Evolutionary conservation across 2,329 filamentous ascomycete genomes (phyloP), one percentile per base, ranked within the genome.

Genomic region (Trichoderma sp.): DNA sequence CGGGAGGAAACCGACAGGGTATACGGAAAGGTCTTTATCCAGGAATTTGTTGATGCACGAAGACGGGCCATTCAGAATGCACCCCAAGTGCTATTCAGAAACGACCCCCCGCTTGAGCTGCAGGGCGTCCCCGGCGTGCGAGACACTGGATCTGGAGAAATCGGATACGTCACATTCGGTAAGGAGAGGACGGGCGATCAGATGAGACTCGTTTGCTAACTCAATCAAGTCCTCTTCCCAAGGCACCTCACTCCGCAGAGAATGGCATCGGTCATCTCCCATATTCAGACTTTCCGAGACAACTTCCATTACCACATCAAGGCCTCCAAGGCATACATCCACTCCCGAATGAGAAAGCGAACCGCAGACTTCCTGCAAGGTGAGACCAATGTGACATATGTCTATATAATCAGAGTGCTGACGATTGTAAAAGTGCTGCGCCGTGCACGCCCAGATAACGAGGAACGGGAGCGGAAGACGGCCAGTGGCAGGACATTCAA

Each of bases 291-390:
- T 15, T 99, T 99, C 92, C 92, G 95, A 73, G 95, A 99, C 78
- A 99, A 99, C 81, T 99, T 99, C 86, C 95, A 99, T 81, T 99
- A 99, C 80, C 95, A 99, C 81, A 99, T 99, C 82, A 99, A 99
- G 83, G 96, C 95, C 34, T 97, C 94, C 70, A 99, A 99, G 85
- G 95, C 96, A 64, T 99, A 97, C 77, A 99, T 99, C 72, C 95
- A 99, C 85, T 96, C 94, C 37, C 89, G 96, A 76, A 99, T 99
- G 95, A 90, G 95, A 78, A 92, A 94, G 84, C 89, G 95, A 79
- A 99, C 96, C 10, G 95, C 95, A 59, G 96, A 99, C 80, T 99
- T 99, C 84, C 88, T 99, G 68, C 96, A 99, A 87, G 92, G 93
- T 94, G 84, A 78, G 85, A 73, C 37, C 29, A n/a, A 6, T n/a